Evolutionary conservation across 192 early-diverging fungal species (phyloP).

Genomic region (Anaeromyces robustus): DNA sequence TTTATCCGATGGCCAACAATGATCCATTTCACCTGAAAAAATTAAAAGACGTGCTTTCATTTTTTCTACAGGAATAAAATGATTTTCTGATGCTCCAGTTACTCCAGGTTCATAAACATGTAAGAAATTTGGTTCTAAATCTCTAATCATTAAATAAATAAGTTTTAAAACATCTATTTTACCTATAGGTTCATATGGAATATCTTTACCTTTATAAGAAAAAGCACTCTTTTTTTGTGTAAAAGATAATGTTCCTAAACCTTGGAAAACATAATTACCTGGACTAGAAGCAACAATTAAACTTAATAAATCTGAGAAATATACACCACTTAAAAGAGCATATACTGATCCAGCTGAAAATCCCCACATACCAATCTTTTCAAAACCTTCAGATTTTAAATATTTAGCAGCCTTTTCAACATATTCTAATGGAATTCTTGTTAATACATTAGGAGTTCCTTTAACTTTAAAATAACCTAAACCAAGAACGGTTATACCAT

Average conservation of each 20-base stretch:
- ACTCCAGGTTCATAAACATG: background rate
- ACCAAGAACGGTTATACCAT: background rate
- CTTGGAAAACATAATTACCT: background rate
- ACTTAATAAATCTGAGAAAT: background rate
- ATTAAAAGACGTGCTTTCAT: background rate
- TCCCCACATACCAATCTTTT: background rate
- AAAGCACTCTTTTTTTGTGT: background rate
- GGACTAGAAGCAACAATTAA: background rate
- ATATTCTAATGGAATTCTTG: background rate
- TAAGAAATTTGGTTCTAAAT: background rate
- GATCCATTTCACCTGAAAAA: background rate
- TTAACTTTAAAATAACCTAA: background rate
- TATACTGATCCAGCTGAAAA: background rate
- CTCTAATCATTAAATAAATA: background rate
- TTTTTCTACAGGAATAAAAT: background rate
- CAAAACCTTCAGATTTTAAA: background rate
- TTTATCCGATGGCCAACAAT: background rate
- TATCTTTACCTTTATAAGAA: background rate
- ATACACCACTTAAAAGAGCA: background rate
- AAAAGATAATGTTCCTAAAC: too few relatives aligned
- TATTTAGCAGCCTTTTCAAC: background rate
- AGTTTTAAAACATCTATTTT: background rate
- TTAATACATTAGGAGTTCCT: background rate
- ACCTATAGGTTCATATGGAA: background rate
- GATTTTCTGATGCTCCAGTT: background rate